phyloP scores from a whole-genome alignment of 2,329 filamentous ascomycete genomes.

The Cladophialophora exuberans region DNA sequence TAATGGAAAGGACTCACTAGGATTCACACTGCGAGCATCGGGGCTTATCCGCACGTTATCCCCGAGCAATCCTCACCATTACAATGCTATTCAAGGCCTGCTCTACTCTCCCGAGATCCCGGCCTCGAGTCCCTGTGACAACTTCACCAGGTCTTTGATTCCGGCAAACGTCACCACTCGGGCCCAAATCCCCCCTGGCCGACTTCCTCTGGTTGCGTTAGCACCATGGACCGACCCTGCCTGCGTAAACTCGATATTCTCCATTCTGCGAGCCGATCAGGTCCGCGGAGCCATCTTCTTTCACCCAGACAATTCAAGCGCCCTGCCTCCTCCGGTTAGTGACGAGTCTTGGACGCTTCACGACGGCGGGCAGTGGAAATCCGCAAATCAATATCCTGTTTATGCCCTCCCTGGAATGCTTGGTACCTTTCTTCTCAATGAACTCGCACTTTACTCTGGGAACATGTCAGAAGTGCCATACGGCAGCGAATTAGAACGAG shows the following conservation, averaged over 20 bases:
- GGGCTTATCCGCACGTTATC: constrained; percentile 76
- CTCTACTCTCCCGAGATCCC: constrained; percentile 79
- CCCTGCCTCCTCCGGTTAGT: constrained; percentile 66
- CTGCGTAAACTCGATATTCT: constrained; percentile 75
- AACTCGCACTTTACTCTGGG: constrained; percentile 77
- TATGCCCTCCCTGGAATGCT: constrained; percentile 75
- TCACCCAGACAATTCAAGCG: constrained; percentile 51
- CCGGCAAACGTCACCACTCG: constrained; percentile 75
- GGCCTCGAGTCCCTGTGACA: constrained; percentile 62
- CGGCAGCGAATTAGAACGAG: constrained; percentile 38
- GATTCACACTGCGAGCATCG: constrained; percentile 41
- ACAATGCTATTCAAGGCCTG: constrained; percentile 72
- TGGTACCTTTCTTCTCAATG: constrained; percentile 70
- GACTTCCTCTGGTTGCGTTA: constrained; percentile 77
- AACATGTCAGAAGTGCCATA: constrained; percentile 58
- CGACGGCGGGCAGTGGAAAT: constrained; percentile 72
- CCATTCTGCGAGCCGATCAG: constrained; percentile 62
- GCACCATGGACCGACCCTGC: constrained; percentile 80
- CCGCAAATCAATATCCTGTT: constrained; percentile 72
- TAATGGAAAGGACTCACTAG: constrained; percentile 20
- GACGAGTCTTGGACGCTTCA: constrained; percentile 71
- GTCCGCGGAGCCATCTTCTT: constrained; percentile 64
- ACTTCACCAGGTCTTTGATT: constrained; percentile 66
- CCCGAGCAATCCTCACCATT: constrained; percentile 63
- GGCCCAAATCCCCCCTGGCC: constrained; percentile 64